phyloP scores from a whole-genome alignment of 768 basidiomycete species.

The Pisolithus orientalis region DNA sequence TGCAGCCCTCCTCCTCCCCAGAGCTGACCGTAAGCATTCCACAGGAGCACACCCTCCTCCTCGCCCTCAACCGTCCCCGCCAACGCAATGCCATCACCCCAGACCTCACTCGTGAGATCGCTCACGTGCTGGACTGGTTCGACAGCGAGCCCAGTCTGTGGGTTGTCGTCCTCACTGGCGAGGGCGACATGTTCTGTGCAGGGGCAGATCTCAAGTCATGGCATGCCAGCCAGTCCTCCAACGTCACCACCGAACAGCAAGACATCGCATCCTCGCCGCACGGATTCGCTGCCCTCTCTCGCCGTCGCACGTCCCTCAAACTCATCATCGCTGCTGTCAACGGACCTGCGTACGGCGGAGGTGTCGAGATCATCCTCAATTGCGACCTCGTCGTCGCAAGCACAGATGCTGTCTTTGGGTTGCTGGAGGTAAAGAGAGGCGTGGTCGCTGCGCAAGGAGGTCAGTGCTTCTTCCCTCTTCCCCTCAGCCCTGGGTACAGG shows the following conservation, averaged over 20 bases:
- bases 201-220: slow-evolving; percentile 76
- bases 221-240: slow-evolving; percentile 46
- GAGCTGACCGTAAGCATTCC: slow-evolving; percentile 39
- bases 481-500: not conserved
- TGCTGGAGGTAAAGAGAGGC: slow-evolving; percentile 76
- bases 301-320: slow-evolving; percentile 54
- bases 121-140: slow-evolving; percentile 60
- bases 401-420: slow-evolving; percentile 60
- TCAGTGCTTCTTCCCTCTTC: slow-evolving; percentile 22
- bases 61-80: slow-evolving; percentile 63
- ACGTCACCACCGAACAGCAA: slow-evolving; percentile 39
- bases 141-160: slow-evolving; percentile 67
- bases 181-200: slow-evolving; percentile 69
- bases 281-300: slow-evolving; percentile 72
- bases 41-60: slow-evolving; percentile 42
- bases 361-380: slow-evolving; percentile 63
- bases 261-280: slow-evolving; percentile 33
- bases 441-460: slow-evolving; percentile 71
- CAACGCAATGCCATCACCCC: slow-evolving; percentile 71
- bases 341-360: slow-evolving; percentile 67
- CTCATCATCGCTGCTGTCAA: slow-evolving; percentile 79
- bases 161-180: slow-evolving; percentile 71
- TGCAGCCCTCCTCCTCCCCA: slow-evolving; percentile 27
- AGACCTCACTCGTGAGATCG: slow-evolving; percentile 48
- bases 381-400: slow-evolving; percentile 72